A percentile compares a stretch with the other conserved stretches of the same genome.
phyloP scores from a whole-genome alignment of 2,329 filamentous ascomycete species.

The Botrytis galanthina region DNA sequence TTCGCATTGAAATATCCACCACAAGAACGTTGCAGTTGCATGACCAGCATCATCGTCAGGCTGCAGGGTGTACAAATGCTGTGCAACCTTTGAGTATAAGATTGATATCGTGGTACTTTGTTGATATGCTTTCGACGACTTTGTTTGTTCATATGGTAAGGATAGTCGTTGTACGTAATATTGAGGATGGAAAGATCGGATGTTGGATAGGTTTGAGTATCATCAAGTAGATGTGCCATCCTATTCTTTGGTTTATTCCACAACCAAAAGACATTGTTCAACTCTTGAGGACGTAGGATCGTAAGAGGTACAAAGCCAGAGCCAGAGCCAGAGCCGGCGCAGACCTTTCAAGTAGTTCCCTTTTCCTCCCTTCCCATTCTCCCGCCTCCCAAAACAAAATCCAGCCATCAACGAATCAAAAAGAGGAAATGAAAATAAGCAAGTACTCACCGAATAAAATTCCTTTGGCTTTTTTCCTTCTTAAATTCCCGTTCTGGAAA shows the following conservation, averaged over 20 bases:
- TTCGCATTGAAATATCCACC: constrained; percentile 27
- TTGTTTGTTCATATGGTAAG: constrained; percentile 11
- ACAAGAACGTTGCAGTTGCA: constrained; percentile 36
- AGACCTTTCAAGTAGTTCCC: neutral
- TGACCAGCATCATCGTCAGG: constrained; percentile 37
- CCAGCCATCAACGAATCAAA: neutral
- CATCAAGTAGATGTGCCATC: constrained; percentile 28
- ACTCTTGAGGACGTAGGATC: neutral
- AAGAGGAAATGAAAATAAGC: neutral
- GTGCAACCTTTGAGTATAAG: constrained; percentile 30
- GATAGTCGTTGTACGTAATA: constrained; percentile 2
- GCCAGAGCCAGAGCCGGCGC: neutral
- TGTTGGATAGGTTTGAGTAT: constrained; percentile 17
- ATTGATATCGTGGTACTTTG: constrained; percentile 18
- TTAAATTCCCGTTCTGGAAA: constrained; percentile 25
- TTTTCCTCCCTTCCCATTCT: neutral
- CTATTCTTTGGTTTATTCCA: constrained; percentile 13
- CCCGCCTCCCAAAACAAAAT: neutral
- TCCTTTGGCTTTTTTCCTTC: constrained; percentile 9
- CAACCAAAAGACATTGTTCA: neutral
- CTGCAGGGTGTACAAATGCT: constrained; percentile 39
- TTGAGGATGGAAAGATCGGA: constrained; percentile 19
- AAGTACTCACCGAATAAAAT: constrained; percentile 9
- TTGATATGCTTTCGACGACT: constrained; percentile 7
- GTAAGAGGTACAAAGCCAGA: neutral